phyloP scores from a whole-genome alignment of 306 rosid species.

The Aeschynomene evenia region DNA sequence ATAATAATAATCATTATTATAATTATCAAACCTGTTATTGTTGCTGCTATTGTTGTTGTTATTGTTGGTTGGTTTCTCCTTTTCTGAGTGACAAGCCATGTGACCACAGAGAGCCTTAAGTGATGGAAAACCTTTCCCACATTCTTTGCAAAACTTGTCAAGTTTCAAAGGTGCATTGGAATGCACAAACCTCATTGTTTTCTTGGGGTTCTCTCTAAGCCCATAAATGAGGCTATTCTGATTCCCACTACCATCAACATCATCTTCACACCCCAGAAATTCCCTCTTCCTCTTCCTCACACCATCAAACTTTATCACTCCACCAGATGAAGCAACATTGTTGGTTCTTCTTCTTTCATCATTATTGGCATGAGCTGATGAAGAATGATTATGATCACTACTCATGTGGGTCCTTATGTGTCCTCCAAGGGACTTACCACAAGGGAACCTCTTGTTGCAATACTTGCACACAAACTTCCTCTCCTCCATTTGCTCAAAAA shows the following conservation, averaged over 20 bases:
- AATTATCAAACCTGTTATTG: not conserved
- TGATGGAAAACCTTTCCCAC: conserved; percentile 80
- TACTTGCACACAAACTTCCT: conserved; percentile 70
- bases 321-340: conserved; percentile 32
- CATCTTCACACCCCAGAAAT: conserved; percentile 44
- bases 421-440: conserved; percentile 82
- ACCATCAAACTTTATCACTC: conserved; percentile 37
- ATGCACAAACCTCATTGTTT: conserved; percentile 60
- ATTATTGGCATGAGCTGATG: conserved; percentile 25
- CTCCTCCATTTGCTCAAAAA: conserved; percentile 47
- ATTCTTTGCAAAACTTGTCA: conserved; percentile 63
- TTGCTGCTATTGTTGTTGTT: not conserved
- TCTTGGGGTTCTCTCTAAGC: conserved; percentile 83
- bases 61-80: conserved; percentile 43
- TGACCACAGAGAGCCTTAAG: conserved; percentile 82
- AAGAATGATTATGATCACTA: conserved; percentile 46
- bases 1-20: not conserved
- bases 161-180: conserved; percentile 34
- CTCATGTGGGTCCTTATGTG: conserved; percentile 75
- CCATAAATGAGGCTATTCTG: conserved; percentile 48
- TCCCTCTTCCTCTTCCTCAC: conserved; percentile 52
- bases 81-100: conserved; percentile 87
- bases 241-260: conserved; percentile 9
- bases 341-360: conserved; percentile 26
- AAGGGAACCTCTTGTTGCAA: conserved; percentile 58